Evolutionary conservation across 1,284 basidiomycete species (phyloP).

Genomic region (Boletus smithii): DNA sequence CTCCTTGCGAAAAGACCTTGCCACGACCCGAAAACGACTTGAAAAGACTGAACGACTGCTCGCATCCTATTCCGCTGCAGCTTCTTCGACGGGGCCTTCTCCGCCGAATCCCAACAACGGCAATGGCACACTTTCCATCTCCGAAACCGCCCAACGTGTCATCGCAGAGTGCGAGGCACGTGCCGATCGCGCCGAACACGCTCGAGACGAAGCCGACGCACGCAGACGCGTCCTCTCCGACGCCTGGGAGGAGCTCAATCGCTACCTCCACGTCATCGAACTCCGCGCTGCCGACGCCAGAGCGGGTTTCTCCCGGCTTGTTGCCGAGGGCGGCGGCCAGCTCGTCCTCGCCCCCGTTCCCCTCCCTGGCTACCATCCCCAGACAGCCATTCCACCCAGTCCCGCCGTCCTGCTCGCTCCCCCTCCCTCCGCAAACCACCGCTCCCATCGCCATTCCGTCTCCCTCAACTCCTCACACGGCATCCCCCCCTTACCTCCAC

Average conservation of each 20-base stretch:
- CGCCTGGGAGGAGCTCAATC: slow-evolving; percentile 52
- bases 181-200: slow-evolving; percentile 46
- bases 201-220: slow-evolving; percentile 55
- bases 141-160: slow-evolving; percentile 34
- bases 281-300: slow-evolving; percentile 49
- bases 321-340: slow-evolving; percentile 43
- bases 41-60: slow-evolving; percentile 54
- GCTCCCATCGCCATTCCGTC: slow-evolving; percentile 23
- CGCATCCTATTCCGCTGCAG: slow-evolving; percentile 28
- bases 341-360: slow-evolving; percentile 37
- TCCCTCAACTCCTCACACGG: slow-evolving; percentile 25
- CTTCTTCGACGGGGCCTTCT: slow-evolving; percentile 17
- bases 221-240: slow-evolving; percentile 48
- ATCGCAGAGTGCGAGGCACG: slow-evolving; percentile 49
- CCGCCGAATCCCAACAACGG: slow-evolving; percentile 23
- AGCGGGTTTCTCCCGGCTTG: slow-evolving; percentile 45
- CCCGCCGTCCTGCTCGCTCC: slow-evolving; percentile 29
- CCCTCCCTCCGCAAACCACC: slow-evolving; percentile 14
- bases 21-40: slow-evolving; percentile 39
- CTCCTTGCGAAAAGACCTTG: slow-evolving; percentile 48
- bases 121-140: slow-evolving; percentile 21
- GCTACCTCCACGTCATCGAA: slow-evolving; percentile 47
- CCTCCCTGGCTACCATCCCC: slow-evolving; percentile 21
- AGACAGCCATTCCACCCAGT: slow-evolving; percentile 3
- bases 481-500: slow-evolving; percentile 27